These are phyloP conservation scores for Coemansia sp. DNA, from an alignment of 192 early-diverging fungal species.

Conservation along the genomic window DNA sequence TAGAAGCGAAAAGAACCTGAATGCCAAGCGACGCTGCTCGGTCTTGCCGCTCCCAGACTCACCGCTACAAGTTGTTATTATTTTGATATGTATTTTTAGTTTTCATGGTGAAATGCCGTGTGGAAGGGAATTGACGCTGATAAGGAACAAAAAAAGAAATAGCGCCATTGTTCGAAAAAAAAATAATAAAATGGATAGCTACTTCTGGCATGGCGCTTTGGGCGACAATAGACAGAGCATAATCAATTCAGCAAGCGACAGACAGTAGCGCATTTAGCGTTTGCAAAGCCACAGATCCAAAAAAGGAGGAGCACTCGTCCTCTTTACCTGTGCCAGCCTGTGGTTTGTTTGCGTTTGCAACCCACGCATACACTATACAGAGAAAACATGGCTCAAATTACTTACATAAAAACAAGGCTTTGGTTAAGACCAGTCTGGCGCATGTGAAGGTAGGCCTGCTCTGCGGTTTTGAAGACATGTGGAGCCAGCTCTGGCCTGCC, in stretches of 20 bases:
- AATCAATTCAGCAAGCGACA: slow-evolving; percentile 1
- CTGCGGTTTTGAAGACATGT: slow-evolving; percentile 71
- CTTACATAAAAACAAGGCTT: slow-evolving; percentile 62
- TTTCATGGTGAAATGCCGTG: too few relatives aligned
- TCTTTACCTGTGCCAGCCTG: too few relatives aligned
- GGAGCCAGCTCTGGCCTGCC: slow-evolving; percentile 55
- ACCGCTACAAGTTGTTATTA: slow-evolving; percentile 59
- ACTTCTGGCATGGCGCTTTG: background rate
- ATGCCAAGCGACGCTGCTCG: slow-evolving; percentile 62
- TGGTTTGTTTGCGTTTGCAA: background rate
- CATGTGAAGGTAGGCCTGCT: slow-evolving; percentile 73
- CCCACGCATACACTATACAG: background rate
- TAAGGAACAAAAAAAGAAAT: background rate
- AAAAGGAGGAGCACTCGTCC: too few relatives aligned
- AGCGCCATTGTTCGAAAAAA: background rate
- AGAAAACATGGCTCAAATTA: slow-evolving; percentile 3
- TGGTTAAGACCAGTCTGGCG: slow-evolving; percentile 72
- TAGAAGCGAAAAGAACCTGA: slow-evolving; percentile 67
- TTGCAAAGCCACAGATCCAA: background rate
- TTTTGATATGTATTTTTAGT: background rate
- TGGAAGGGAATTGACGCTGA: too few relatives aligned
- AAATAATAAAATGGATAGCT: background rate
- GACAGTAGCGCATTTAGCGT: background rate
- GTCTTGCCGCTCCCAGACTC: slow-evolving; percentile 79
- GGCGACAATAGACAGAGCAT: slow-evolving; percentile 51